Percentiles rank a stretch among this genome's conserved stretches.
phyloP scores from a whole-genome alignment of 768 basidiomycete genomes.

The Coprinopsis strossmayeri region DNA sequence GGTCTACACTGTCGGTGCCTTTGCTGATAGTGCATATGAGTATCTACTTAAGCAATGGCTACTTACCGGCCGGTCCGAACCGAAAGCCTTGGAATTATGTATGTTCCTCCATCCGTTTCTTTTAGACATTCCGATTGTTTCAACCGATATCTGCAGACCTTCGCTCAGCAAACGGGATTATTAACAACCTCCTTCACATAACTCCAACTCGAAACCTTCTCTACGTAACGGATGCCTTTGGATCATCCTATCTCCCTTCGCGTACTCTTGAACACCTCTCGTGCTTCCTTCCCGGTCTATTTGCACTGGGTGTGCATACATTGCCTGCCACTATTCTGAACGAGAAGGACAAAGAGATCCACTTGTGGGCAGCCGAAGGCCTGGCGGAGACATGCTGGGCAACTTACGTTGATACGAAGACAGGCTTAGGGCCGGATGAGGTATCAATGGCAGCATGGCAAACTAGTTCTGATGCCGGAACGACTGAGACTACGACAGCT shows the following conservation, averaged over 20 bases:
- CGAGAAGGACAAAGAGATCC: slow-evolving; percentile 33
- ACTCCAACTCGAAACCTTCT: slow-evolving; percentile 58
- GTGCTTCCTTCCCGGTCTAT: slow-evolving; percentile 62
- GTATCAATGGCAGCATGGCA: slow-evolving; percentile 26
- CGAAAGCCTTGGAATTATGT: slow-evolving; percentile 47
- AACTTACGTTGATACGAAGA: slow-evolving; percentile 57
- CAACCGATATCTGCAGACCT: slow-evolving; percentile 34
- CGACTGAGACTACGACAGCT: too few species aligned
- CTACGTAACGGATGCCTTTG: slow-evolving; percentile 50
- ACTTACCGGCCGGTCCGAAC: slow-evolving; percentile 37
- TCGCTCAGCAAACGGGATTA: slow-evolving; percentile 43
- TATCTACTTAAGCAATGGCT: slow-evolving; percentile 64
- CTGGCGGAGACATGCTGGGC: slow-evolving; percentile 64
- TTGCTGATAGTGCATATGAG: slow-evolving; percentile 60
- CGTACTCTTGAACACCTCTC: slow-evolving; percentile 60
- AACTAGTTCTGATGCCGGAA: too few species aligned
- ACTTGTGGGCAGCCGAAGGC: slow-evolving; percentile 67
- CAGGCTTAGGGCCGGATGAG: slow-evolving; percentile 62
- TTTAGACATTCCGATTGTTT: slow-evolving; percentile 1
- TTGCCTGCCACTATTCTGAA: slow-evolving; percentile 28
- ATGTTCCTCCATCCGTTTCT: slow-evolving; percentile 14
- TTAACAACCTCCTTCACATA: slow-evolving; percentile 56
- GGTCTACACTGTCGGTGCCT: slow-evolving; percentile 48
- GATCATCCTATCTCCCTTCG: slow-evolving; percentile 19
- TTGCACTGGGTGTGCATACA: slow-evolving; percentile 55